Percentiles rank a stretch among this genome's conserved stretches.
Evolutionary conservation across 306 rosid species (phyloP).

Genomic region (Astragalus membranaceus): DNA sequence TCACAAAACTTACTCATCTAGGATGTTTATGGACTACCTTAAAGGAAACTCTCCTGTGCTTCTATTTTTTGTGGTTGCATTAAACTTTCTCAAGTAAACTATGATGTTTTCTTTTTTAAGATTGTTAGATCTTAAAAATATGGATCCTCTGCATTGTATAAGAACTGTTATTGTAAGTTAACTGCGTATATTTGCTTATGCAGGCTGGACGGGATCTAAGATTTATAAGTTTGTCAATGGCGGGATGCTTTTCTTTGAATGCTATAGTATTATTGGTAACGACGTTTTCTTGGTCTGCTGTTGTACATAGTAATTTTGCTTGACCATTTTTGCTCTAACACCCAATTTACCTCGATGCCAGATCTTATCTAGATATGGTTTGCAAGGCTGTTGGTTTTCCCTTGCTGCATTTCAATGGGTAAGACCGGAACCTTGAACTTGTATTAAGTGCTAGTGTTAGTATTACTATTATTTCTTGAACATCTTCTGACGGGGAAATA

Average conservation of each 20-base stretch:
- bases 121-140: not conserved
- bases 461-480: constrained; percentile 1
- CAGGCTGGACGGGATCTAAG: constrained; percentile 88
- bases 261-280: constrained; percentile 48
- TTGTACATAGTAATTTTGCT: not conserved
- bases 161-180: not conserved
- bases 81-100: not conserved
- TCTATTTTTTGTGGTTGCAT: not conserved
- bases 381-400: constrained; percentile 64
- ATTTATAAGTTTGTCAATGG: constrained; percentile 65
- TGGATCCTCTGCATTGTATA: not conserved
- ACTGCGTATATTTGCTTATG: constrained; percentile 14
- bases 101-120: not conserved
- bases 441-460: not conserved
- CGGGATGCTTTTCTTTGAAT: constrained; percentile 55
- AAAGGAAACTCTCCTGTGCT: not conserved
- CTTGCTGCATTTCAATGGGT: constrained; percentile 83
- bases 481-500: constrained; percentile 9
- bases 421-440: constrained; percentile 25
- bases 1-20: not conserved
- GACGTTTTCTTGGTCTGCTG: constrained; percentile 5
- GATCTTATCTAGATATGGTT: constrained; percentile 57
- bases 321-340: constrained; percentile 9
- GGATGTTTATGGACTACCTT: not conserved
- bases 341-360: constrained; percentile 19